A percentile compares a stretch with the other conserved stretches of the same genome.
Conservation (phyloP, 2,329 filamentous ascomycete species). For the Lojkania enalia region DNA sequence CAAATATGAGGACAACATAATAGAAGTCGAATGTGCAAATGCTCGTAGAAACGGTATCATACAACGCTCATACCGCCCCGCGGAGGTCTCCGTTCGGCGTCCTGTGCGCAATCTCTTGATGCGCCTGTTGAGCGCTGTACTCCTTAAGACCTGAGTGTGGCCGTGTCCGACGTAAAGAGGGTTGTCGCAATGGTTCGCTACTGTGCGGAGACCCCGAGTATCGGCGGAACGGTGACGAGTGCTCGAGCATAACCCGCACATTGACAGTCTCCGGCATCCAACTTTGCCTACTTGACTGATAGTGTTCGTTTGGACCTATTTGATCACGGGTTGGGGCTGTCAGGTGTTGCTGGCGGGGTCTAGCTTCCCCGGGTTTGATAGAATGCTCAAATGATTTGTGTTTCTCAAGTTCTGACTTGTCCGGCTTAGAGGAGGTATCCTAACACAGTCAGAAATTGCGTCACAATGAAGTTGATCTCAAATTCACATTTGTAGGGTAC, state of each 20-base stretch:
- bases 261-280: slow-evolving; percentile 33
- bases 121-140: slow-evolving; percentile 26
- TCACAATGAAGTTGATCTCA: background rate
- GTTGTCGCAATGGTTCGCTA: slow-evolving; percentile 20
- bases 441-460: slow-evolving; percentile 2
- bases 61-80: too few species aligned
- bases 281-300: slow-evolving; percentile 17
- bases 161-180: slow-evolving; percentile 28
- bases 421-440: too few species aligned
- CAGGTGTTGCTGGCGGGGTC: too few species aligned
- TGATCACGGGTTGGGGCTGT: slow-evolving; percentile 1
- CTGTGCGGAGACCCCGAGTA: slow-evolving; percentile 26
- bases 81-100: slow-evolving; percentile 10
- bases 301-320: background rate
- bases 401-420: too few species aligned
- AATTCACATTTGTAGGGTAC: slow-evolving; percentile 35
- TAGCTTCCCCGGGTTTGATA: too few species aligned
- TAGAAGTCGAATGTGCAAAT: too few species aligned
- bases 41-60: too few species aligned
- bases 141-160: slow-evolving; percentile 31
- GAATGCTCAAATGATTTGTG: too few species aligned
- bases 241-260: slow-evolving; percentile 33
- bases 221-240: slow-evolving; percentile 21
- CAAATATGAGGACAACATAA: too few species aligned
- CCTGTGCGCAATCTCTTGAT: slow-evolving; percentile 23